Percentiles rank a stretch among this genome's conserved stretches.
These are phyloP conservation scores for Begonia peltatifolia DNA, from an alignment of 306 rosid species.

Conservation along the genomic window DNA sequence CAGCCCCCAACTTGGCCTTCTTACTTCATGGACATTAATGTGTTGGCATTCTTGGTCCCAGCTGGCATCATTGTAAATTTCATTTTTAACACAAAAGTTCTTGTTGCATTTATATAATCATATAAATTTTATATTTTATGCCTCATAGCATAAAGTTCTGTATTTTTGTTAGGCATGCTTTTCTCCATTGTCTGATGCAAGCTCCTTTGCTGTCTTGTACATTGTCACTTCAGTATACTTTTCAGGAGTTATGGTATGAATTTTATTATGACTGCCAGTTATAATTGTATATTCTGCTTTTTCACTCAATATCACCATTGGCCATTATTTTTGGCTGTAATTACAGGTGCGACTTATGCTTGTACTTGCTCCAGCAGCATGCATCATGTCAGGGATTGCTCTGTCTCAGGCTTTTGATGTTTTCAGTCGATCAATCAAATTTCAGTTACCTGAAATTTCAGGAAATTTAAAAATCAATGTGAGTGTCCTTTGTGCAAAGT, in stretches of 20 bases:
- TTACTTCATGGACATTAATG: constrained; percentile 98
- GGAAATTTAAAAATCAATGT: constrained; percentile 29
- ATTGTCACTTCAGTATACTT: constrained; percentile 83
- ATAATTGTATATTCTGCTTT: constrained; percentile 7
- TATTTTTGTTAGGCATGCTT: constrained; percentile 74
- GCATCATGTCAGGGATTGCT: constrained; percentile 96
- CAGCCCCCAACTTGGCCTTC: constrained; percentile 99
- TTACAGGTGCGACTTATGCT: constrained; percentile 95
- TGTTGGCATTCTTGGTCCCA: constrained; percentile 95
- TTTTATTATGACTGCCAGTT: constrained; percentile 7
- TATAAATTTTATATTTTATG: constrained; percentile 3
- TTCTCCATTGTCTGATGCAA: constrained; percentile 84
- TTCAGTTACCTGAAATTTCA: constrained; percentile 58
- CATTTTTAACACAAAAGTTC: not conserved
- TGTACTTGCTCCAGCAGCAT: constrained; percentile 97
- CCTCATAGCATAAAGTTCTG: constrained; percentile 14
- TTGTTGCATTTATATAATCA: not conserved
- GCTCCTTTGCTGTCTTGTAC: constrained; percentile 82
- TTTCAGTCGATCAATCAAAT: constrained; percentile 79
- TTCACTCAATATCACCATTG: constrained; percentile 4
- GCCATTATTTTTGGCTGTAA: constrained; percentile 12
- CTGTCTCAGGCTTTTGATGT: constrained; percentile 96
- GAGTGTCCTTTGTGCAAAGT: constrained; percentile 12
- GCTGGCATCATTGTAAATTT: constrained; percentile 84
- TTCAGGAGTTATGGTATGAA: constrained; percentile 97